These are phyloP conservation scores for Canavalia ensiformis DNA, from an alignment of 306 rosid genomes.

Conservation along the genomic window DNA sequence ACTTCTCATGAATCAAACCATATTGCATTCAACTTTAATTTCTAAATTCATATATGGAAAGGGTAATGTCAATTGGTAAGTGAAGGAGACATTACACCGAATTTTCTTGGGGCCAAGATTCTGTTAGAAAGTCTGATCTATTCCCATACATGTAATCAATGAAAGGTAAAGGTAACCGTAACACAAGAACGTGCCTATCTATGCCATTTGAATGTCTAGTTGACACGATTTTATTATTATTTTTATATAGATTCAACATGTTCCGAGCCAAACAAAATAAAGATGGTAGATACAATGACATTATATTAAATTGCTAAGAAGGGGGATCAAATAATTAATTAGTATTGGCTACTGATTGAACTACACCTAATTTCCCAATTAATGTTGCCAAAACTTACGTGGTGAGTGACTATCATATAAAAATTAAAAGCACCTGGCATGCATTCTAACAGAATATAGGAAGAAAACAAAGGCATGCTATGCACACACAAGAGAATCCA, in stretches of 20 bases:
- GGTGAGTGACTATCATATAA: conserved; percentile 18
- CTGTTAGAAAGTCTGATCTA: conserved; percentile 48
- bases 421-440: conserved; percentile 45
- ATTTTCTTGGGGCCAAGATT: conserved; percentile 57
- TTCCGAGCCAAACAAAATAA: conserved; percentile 45
- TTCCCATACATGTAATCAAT: conserved; percentile 52
- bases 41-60: conserved; percentile 38
- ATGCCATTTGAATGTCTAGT: conserved; percentile 23
- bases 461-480: conserved; percentile 63
- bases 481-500: conserved; percentile 62
- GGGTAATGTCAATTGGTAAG: conserved; percentile 42
- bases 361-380: conserved; percentile 45
- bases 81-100: conserved; percentile 60
- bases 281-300: conserved; percentile 40
- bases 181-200: conserved; percentile 38
- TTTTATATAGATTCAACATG: conserved; percentile 8
- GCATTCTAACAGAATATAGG: conserved; percentile 54
- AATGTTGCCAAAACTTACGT: conserved; percentile 32
- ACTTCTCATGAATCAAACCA: conserved; percentile 41
- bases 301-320: conserved; percentile 39
- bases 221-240: conserved; percentile 33
- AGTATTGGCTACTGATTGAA: conserved; percentile 42
- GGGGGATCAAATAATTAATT: conserved; percentile 38
- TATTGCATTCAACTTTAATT: conserved; percentile 46
- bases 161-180: conserved; percentile 41